Evolutionary conservation across 1,284 basidiomycete genomes (phyloP).

Genomic region (Caloboletus inedulis): DNA sequence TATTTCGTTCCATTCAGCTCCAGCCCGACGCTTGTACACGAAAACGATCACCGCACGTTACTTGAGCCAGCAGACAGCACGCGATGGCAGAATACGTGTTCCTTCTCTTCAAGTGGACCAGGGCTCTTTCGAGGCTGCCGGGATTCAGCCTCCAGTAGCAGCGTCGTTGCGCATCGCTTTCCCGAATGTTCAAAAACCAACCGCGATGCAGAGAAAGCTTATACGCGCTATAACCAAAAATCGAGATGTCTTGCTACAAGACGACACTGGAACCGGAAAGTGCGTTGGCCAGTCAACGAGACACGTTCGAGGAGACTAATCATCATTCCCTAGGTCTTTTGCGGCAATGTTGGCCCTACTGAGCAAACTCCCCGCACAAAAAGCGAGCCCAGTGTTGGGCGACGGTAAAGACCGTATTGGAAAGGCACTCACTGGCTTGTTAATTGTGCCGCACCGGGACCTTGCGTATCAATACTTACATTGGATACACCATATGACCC

Average conservation of each 20-base stretch:
- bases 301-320: slow-evolving; percentile 1
- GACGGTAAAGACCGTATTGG: slow-evolving; percentile 9
- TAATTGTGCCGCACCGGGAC: slow-evolving; percentile 74
- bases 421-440: slow-evolving; percentile 45
- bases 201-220: slow-evolving; percentile 54
- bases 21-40: slow-evolving; percentile 14
- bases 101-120: slow-evolving; percentile 3
- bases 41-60: slow-evolving; percentile 16
- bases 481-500: slow-evolving; percentile 61
- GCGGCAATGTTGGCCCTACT: slow-evolving; percentile 63
- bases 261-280: slow-evolving; percentile 76
- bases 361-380: slow-evolving; percentile 45
- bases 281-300: slow-evolving; percentile 36
- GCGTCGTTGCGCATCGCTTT: slow-evolving; percentile 55
- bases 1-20: slow-evolving; percentile 7
- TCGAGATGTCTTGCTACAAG: slow-evolving; percentile 63
- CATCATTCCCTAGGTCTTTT: slow-evolving; percentile 56
- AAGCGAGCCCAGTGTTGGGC: background rate
- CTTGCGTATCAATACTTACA: slow-evolving; percentile 64
- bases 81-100: background rate
- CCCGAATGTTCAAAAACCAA: slow-evolving; percentile 57
- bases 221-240: slow-evolving; percentile 58
- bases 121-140: slow-evolving; percentile 47
- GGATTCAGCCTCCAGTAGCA: slow-evolving; percentile 47
- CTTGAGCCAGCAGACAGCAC: slow-evolving; percentile 21